These are phyloP conservation scores for Eucalyptus fibrosa DNA, from an alignment of 345 rosid genomes.

Conservation along the genomic window DNA sequence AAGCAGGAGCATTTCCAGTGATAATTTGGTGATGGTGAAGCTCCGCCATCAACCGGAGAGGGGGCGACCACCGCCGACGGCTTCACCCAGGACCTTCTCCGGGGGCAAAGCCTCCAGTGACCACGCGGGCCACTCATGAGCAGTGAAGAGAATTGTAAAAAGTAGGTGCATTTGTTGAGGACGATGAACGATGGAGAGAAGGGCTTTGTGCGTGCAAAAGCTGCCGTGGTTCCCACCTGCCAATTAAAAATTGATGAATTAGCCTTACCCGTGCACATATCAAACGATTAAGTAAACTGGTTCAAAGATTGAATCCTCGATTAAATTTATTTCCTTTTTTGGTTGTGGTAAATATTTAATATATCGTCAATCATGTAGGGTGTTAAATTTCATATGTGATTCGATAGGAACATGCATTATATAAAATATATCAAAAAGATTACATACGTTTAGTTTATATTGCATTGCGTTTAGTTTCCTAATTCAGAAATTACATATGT, in stretches of 20 bases:
- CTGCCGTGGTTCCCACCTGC: not conserved
- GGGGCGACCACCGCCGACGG: not conserved
- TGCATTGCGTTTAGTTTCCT: not conserved
- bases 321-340: too few relatives aligned
- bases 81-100: not conserved
- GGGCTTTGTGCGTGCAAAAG: not conserved
- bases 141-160: too few relatives aligned
- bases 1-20: not conserved
- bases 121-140: too few relatives aligned
- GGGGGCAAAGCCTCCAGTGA: too few relatives aligned
- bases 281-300: not conserved
- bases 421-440: too few relatives aligned
- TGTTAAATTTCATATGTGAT: not conserved
- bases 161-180: too few relatives aligned
- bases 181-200: not conserved
- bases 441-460: not conserved
- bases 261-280: not conserved
- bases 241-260: not conserved
- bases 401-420: not conserved
- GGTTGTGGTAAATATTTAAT: not conserved
- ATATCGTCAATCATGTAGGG: not conserved
- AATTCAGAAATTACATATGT: not conserved
- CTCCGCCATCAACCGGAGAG: not conserved
- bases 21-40: too few relatives aligned
- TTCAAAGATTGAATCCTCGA: not conserved